Evolutionary conservation across 2,329 filamentous ascomycete species (phyloP).

Genomic region (Aspergillus spinulosporus): DNA sequence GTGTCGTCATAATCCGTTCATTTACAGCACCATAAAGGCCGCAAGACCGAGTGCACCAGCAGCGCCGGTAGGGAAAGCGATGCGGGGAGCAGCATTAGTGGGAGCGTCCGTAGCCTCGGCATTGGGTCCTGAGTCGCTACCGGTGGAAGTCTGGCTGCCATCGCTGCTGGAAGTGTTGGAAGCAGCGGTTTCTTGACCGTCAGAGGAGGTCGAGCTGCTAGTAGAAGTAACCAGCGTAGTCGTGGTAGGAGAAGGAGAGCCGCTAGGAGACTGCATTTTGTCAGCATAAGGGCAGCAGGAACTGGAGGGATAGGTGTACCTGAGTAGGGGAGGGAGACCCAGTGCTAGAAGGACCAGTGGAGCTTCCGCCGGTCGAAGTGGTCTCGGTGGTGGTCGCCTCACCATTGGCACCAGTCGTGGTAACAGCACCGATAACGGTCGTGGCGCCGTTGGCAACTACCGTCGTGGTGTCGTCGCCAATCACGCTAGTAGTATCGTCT

Average conservation of each 20-base stretch:
- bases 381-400: conserved; percentile 19
- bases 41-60: conserved; percentile 45
- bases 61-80: conserved; percentile 33
- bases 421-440: conserved; percentile 12
- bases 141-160: conserved; percentile 3
- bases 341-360: background rate
- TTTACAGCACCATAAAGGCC: conserved; percentile 45
- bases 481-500: background rate
- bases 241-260: conserved; percentile 16
- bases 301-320: background rate
- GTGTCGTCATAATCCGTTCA: conserved; percentile 5
- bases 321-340: conserved; percentile 1
- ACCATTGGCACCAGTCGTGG: background rate
- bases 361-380: conserved; percentile 15
- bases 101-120: conserved; percentile 17
- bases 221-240: conserved; percentile 11
- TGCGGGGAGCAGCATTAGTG: conserved; percentile 30
- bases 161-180: conserved; percentile 19
- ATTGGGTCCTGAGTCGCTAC: conserved; percentile 13
- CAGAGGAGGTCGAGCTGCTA: conserved; percentile 8
- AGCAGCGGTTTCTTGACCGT: background rate
- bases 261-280: background rate
- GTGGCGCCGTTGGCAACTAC: conserved; percentile 17
- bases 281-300: background rate
- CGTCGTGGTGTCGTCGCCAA: conserved; percentile 15